phyloP scores from a whole-genome alignment of 2,329 filamentous ascomycete genomes.

The Cladobotryum protrusum region DNA sequence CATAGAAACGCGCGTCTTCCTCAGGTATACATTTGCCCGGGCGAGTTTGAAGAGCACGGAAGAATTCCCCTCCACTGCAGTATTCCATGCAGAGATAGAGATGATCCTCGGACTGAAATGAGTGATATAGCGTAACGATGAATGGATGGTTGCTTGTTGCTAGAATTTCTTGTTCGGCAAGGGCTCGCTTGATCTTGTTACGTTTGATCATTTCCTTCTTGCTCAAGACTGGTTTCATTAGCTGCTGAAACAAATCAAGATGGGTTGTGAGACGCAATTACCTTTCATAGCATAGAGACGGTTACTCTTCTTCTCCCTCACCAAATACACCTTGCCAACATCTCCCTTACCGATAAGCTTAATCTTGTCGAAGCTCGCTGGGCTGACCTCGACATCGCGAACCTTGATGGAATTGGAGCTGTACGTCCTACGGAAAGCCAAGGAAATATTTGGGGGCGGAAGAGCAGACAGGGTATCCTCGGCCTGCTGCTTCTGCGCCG shows the following conservation, averaged over 20 bases:
- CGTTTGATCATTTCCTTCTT: constrained; percentile 99
- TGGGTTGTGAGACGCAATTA: constrained; percentile 34
- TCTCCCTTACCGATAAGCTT: constrained; percentile 98
- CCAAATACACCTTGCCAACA: constrained; percentile 96
- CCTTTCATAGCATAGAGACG: constrained; percentile 98
- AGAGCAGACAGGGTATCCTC: constrained; percentile 54
- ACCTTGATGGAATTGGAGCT: constrained; percentile 99
- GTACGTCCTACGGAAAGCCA: constrained; percentile 88
- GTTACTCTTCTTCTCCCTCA: constrained; percentile 95
- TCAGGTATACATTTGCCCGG: constrained; percentile 97
- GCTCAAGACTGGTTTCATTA: constrained; percentile 65
- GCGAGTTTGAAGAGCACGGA: constrained; percentile 89
- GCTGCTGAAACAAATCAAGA: neutral
- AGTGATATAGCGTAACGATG: constrained; percentile 97
- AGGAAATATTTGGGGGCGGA: constrained; percentile 58
- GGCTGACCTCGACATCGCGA: constrained; percentile 90
- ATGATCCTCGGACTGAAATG: constrained; percentile 97
- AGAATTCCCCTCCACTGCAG: constrained; percentile 97
- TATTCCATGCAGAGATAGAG: constrained; percentile 99
- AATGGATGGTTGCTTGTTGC: constrained; percentile 98
- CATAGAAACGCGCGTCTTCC: constrained; percentile 95
- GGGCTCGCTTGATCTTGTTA: constrained; percentile 98
- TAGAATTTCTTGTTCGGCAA: constrained; percentile 96
- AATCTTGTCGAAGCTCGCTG: constrained; percentile 97
- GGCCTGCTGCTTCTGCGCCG: constrained; percentile 34